These are phyloP conservation scores for Porcisia hertigi DNA, from an alignment of 208 protist genomes.

Conservation along the genomic window DNA sequence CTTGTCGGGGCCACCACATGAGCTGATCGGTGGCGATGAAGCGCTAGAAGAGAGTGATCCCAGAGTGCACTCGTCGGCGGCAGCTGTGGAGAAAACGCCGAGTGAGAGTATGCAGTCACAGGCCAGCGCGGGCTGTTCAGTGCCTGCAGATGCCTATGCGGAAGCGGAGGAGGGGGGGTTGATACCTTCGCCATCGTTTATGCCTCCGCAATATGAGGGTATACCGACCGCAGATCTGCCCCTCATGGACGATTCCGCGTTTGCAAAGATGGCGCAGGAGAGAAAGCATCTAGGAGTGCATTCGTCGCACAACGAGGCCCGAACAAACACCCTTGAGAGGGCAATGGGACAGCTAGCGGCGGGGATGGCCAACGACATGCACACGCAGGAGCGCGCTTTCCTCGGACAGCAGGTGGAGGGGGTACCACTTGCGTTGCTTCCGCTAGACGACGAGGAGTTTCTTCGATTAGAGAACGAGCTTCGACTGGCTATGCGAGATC, in stretches of 20 bases:
- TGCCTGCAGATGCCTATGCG: background rate
- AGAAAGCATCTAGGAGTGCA: conserved; percentile 31
- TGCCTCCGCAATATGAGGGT: conserved; percentile 46
- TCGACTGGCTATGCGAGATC: conserved; percentile 35
- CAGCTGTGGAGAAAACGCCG: background rate
- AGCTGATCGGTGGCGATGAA: conserved; percentile 4
- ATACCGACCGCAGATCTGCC: conserved; percentile 49
- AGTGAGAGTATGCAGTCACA: conserved; percentile 11
- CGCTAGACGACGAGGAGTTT: conserved; percentile 49
- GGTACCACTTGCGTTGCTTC: conserved; percentile 50
- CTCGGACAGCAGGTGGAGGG: conserved; percentile 52
- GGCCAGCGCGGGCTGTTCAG: background rate
- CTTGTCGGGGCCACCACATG: conserved; percentile 8
- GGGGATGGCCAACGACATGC: conserved; percentile 41
- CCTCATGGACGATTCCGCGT: conserved; percentile 35
- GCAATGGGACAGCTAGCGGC: conserved; percentile 33
- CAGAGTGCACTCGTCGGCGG: conserved; percentile 9
- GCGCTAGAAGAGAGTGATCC: conserved; percentile 17
- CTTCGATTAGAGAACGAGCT: conserved; percentile 50
- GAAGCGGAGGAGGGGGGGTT: conserved; percentile 12
- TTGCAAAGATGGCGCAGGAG: conserved; percentile 39
- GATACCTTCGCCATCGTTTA: conserved; percentile 35
- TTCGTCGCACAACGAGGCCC: conserved; percentile 40
- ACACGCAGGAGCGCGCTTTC: conserved; percentile 46
- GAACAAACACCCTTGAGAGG: conserved; percentile 40